Percentiles rank a stretch among this genome's conserved stretches.
phyloP scores from a whole-genome alignment of 495 filamentous ascomycete genomes.

The Talaromyces wortmannii region DNA sequence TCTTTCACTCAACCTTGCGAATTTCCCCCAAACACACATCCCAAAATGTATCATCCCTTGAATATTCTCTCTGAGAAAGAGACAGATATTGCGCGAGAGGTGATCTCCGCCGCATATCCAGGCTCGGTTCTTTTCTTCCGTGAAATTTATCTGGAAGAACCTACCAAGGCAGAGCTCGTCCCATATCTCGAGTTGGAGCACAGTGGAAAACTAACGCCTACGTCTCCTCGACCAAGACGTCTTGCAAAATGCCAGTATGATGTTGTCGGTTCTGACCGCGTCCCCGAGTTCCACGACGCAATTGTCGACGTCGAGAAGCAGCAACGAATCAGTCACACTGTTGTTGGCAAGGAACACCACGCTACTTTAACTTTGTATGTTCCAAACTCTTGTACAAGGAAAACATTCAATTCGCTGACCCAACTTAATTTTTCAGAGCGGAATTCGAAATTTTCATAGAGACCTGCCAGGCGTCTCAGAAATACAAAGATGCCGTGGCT shows the following conservation, averaged over 20 bases:
- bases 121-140: constrained; percentile 43
- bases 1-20: background rate
- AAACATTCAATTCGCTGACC: background rate
- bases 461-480: constrained; percentile 48
- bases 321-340: constrained; percentile 39
- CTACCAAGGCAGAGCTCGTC: constrained; percentile 38
- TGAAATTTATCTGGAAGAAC: constrained; percentile 46
- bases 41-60: constrained; percentile 29
- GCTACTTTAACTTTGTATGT: constrained; percentile 53
- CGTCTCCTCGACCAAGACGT: constrained; percentile 44
- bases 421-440: constrained; percentile 27
- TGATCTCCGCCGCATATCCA: constrained; percentile 33
- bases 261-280: constrained; percentile 48
- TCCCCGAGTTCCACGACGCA: constrained; percentile 54
- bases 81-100: constrained; percentile 38
- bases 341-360: constrained; percentile 54
- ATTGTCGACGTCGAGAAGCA: constrained; percentile 50
- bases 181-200: constrained; percentile 45
- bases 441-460: constrained; percentile 61
- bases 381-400: background rate
- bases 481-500: constrained; percentile 54
- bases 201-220: constrained; percentile 36
- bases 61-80: constrained; percentile 39
- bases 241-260: constrained; percentile 62
- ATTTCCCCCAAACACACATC: background rate